These are phyloP conservation scores for Penicillium sp. DNA, from an alignment of 2,329 filamentous ascomycete species.

Conservation along the genomic window DNA sequence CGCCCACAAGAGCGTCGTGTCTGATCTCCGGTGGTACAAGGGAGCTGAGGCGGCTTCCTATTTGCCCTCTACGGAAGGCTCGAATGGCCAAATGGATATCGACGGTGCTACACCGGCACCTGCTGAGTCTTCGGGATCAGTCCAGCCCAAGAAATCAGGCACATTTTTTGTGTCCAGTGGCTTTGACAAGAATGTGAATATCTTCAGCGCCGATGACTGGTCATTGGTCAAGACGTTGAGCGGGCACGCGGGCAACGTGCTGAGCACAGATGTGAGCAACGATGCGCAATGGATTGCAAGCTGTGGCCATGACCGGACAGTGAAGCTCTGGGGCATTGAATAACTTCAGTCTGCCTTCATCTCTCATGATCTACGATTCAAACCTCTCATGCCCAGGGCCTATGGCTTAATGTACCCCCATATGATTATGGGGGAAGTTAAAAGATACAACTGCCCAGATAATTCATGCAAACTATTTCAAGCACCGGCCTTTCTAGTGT, in stretches of 20 bases:
- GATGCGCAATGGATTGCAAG: constrained; percentile 92
- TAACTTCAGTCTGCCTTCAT: constrained; percentile 40
- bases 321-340: constrained; percentile 93
- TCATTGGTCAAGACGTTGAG: constrained; percentile 78
- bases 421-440: neutral
- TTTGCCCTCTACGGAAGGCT: constrained; percentile 56
- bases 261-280: constrained; percentile 80
- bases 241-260: constrained; percentile 86
- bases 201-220: constrained; percentile 97
- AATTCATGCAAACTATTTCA: neutral
- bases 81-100: constrained; percentile 54
- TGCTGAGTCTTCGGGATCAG: constrained; percentile 22
- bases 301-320: constrained; percentile 86
- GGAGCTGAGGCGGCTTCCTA: constrained; percentile 70
- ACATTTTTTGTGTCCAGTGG: constrained; percentile 88
- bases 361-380: neutral
- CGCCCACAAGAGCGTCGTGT: constrained; percentile 85
- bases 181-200: constrained; percentile 91
- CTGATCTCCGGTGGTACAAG: constrained; percentile 90
- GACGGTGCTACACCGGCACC: constrained; percentile 19
- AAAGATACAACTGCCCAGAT: neutral
- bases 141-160: constrained; percentile 75
- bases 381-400: neutral
- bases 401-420: neutral
- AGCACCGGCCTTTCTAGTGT: neutral